A percentile compares a stretch with the other conserved stretches of the same genome.
Evolutionary conservation across 169 alveolate genomes (phyloP).

Genomic region (Plasmodium coatneyi): DNA sequence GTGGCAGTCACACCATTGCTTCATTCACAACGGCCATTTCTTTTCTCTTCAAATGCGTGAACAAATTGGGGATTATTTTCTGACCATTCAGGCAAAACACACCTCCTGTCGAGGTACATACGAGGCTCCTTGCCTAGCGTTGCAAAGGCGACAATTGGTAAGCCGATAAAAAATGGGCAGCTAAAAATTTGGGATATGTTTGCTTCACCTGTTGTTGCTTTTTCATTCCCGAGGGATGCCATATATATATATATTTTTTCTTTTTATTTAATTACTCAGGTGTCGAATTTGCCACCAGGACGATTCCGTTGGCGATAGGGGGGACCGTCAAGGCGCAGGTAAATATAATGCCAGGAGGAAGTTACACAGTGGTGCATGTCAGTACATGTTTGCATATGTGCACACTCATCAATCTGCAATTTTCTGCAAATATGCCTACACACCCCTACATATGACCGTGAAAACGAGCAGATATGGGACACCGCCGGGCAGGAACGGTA

Average conservation of each 20-base stretch:
- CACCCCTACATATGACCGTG: slow-evolving; percentile 15
- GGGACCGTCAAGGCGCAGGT: slow-evolving; percentile 96
- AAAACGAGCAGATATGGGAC: slow-evolving; percentile 92
- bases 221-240: not conserved
- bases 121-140: slow-evolving; percentile 95
- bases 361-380: not conserved
- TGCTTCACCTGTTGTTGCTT: not conserved
- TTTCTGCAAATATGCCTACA: not conserved
- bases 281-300: slow-evolving; percentile 98
- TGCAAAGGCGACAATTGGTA: slow-evolving; percentile 96
- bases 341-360: slow-evolving; percentile 78
- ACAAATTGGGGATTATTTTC: not conserved
- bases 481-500: slow-evolving; percentile 97
- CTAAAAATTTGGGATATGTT: not conserved
- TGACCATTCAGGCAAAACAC: slow-evolving; percentile 89
- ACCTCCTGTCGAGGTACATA: slow-evolving; percentile 94
- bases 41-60: not conserved
- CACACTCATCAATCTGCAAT: not conserved
- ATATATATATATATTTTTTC: not conserved
- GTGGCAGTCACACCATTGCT: not conserved
- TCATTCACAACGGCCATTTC: not conserved
- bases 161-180: slow-evolving; percentile 3
- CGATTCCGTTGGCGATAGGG: slow-evolving; percentile 96
- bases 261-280: slow-evolving; percentile 72
- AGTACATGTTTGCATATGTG: not conserved